Evolutionary conservation across 345 rosid species (phyloP).

Genomic region (Populus simonii): DNA sequence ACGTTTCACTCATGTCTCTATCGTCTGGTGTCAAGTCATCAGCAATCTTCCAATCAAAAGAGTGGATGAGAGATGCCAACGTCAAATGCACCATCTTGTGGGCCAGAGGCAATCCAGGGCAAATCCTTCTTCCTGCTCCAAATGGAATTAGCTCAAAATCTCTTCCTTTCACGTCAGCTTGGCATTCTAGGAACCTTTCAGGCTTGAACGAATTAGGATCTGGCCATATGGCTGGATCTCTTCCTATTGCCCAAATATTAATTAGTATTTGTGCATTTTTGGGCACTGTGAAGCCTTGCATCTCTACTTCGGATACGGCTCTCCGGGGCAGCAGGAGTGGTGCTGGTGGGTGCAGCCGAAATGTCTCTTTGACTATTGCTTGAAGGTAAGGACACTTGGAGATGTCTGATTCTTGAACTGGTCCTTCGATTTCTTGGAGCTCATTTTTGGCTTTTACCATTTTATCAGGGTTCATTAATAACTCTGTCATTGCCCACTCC

Average conservation of each 20-base stretch:
- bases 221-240: not conserved
- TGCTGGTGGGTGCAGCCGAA: not conserved
- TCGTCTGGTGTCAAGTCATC: conserved; percentile 14
- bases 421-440: conserved; percentile 17
- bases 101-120: conserved; percentile 41
- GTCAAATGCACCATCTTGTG: conserved; percentile 30
- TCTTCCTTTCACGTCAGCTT: conserved; percentile 10
- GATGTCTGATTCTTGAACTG: conserved; percentile 34
- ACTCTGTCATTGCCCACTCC: conserved; percentile 30
- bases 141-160: conserved; percentile 21
- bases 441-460: conserved; percentile 22
- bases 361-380: conserved; percentile 1
- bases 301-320: not conserved
- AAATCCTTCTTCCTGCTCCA: conserved; percentile 39
- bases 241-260: not conserved
- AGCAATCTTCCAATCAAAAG: conserved; percentile 31
- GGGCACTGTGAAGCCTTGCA: not conserved
- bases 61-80: conserved; percentile 39
- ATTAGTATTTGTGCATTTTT: conserved; percentile 3
- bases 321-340: not conserved
- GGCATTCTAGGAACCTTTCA: conserved; percentile 3
- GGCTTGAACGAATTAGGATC: conserved; percentile 3
- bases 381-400: conserved; percentile 1
- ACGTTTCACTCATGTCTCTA: conserved; percentile 20
- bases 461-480: not conserved